Evolutionary conservation across 352 stramenopile genomes (phyloP), one percentile per base, ranked within the genome.

Genomic region (Phytophthora tentaculata): DNA sequence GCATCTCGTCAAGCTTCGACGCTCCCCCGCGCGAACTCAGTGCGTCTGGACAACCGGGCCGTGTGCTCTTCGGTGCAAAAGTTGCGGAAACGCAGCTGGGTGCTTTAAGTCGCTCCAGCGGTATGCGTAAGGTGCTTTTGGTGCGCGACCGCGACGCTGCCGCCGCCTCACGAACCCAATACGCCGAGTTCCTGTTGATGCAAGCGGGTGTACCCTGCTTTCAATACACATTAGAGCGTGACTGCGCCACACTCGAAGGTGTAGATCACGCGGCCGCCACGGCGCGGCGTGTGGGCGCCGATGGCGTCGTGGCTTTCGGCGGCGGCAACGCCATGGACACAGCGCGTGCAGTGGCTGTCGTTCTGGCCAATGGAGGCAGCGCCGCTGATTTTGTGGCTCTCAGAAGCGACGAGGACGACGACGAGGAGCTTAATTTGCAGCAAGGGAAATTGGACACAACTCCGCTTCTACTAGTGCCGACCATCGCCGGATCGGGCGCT

Each of bases 131-230:
- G 56, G 84, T 91, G 73, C 76, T 93, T 47, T 67, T 93, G 23
- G 83, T 93, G 52, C 85, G 83, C 17, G 83, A 93, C 68, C 74
- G 79, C 29, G 83, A 91, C 51, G 61, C 67, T 26, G 78, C 74
- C 10, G 81, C 84, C 6, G 81, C 83, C 3, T 77, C 71, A 9
- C 80, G 83, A 35, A 80, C 85, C 24, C 81, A 88, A 61, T 91
- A 89, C 62, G 76, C 73, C n/a, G 81, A 93, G 73, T 93, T 85
- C 39, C 49, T 93, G 41, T 62, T 93, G 19, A 79, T 91, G 71
- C 83, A 91, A 44, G 76, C 77, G 28, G 84, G 83, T 2, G 73
- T 93, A 7, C 81, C 85, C 12, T 89, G 79, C 55, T 93, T 93
- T 58, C 83, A 91, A 68, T 88, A 89, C 71, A 93, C 85, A 17